phyloP scores from a whole-genome alignment of 345 rosid genomes.

The Excoecaria agallocha region DNA sequence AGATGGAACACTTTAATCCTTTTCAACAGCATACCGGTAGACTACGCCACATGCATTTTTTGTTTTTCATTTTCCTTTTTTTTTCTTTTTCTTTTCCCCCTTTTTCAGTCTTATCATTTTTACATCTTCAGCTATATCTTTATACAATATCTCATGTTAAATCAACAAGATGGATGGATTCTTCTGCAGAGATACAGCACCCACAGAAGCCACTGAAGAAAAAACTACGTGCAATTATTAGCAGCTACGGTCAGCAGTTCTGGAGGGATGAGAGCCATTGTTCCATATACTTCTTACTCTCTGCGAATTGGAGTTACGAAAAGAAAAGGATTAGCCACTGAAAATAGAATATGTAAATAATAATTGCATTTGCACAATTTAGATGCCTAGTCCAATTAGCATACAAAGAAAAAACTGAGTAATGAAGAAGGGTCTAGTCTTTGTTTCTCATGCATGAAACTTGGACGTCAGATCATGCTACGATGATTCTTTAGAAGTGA shows the following conservation, averaged over 20 bases:
- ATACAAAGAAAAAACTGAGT: background rate
- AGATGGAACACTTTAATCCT: slow-evolving; percentile 8
- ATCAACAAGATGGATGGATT: slow-evolving; percentile 14
- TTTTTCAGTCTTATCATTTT: background rate
- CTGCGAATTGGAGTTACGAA: slow-evolving; percentile 33
- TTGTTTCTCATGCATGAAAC: background rate
- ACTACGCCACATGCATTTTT: background rate
- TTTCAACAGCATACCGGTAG: slow-evolving; percentile 9
- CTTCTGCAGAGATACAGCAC: slow-evolving; percentile 13
- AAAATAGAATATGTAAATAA: background rate
- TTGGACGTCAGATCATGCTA: background rate
- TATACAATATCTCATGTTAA: slow-evolving; percentile 14
- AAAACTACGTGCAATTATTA: slow-evolving; percentile 3
- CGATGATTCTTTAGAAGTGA: background rate
- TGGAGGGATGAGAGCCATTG: slow-evolving; percentile 59
- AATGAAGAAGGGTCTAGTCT: background rate
- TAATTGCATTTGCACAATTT: background rate
- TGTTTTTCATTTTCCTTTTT: background rate
- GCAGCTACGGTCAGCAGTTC: slow-evolving; percentile 28
- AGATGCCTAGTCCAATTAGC: background rate
- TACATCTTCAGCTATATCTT: background rate
- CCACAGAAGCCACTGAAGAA: slow-evolving; percentile 1
- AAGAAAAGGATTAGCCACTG: background rate
- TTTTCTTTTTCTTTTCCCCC: background rate
- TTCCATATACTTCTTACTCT: slow-evolving; percentile 55